phyloP scores from a whole-genome alignment of 345 rosid genomes.

The Moringa oleifera region DNA sequence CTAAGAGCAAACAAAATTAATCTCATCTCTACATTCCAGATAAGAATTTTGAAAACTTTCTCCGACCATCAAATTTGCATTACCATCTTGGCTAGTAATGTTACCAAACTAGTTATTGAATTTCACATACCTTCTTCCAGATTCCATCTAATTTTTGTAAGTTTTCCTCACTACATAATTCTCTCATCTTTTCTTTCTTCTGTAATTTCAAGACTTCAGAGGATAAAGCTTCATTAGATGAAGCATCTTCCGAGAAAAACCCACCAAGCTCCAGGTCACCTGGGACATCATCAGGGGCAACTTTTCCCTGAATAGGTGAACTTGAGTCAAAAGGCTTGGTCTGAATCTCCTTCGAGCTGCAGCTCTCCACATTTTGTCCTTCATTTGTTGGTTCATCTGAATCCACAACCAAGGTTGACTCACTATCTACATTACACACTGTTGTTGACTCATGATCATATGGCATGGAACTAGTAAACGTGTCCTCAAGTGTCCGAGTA shows the following conservation, averaged over 20 bases:
- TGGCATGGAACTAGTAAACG: constrained; percentile 19
- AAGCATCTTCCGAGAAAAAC: constrained; percentile 52
- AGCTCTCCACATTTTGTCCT: constrained; percentile 24
- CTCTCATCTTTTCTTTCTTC: constrained; percentile 61
- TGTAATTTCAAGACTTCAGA: constrained; percentile 56
- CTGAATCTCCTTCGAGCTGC: constrained; percentile 30
- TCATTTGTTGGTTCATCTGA: constrained; percentile 25
- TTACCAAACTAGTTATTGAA: not conserved
- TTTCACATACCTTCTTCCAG: constrained; percentile 79
- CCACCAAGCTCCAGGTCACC: constrained; percentile 66
- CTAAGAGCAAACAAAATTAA: not conserved
- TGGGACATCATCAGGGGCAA: constrained; percentile 28
- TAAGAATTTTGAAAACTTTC: not conserved
- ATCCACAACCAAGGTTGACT: constrained; percentile 12
- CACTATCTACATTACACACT: constrained; percentile 20
- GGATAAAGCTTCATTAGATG: constrained; percentile 31
- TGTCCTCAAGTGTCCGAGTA: constrained; percentile 22
- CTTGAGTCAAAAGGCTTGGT: constrained; percentile 23
- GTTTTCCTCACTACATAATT: constrained; percentile 54
- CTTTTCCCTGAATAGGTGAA: constrained; percentile 25
- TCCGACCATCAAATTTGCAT: not conserved
- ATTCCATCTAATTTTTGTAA: constrained; percentile 71
- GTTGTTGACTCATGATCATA: constrained; percentile 20
- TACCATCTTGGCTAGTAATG: not conserved
- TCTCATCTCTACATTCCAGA: not conserved